Evolutionary conservation across 768 basidiomycete species (phyloP), one percentile per base, ranked within the genome.

Genomic region (Dendrothele bispora): DNA sequence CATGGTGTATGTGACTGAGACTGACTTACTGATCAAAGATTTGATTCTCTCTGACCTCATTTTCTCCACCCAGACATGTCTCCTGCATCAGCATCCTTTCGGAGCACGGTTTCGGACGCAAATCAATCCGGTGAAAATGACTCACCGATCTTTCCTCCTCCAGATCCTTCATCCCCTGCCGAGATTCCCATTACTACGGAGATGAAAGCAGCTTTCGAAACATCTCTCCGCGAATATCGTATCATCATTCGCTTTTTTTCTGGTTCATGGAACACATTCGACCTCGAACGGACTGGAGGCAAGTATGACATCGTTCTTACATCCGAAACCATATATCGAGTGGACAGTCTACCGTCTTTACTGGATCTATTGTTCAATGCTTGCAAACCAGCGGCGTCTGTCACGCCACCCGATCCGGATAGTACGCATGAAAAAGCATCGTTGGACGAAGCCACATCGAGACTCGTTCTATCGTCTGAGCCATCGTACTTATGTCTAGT

Each of bases 261-360:
- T 18, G 95, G 95, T 2, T 79, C 88, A 14, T 99, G 95, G 95
- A 66, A 72, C 15, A 61, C 68, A 8, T 83, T 84, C 50, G 66
- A 77, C 48, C 51, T 71, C 1, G 21, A 43, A 2, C 24, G 48
- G 4, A 48, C 66, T 1, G 65, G 64, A 12, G 69, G 70, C 7
- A 60, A 55, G 2, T 92, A 88, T 65, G 79, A 93, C 56, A 53
- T 94, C 35, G 71, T 97, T 2, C 68, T 98, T 41, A 92, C 93
- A 1, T 90, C 91, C 21, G 95, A 99, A 68, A 98, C 95, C 32
- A 91, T 98, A 18, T 98, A 99, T 60, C 74, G 82, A 22, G 67
- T 73, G 10, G 77, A 82, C 1, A 85, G 79, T 51, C 73, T 95
- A 2, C 68, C 69, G 0, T 68, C 82, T 22, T 70, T 99, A 34